These are phyloP conservation scores for Tarenaya hassleriana DNA, from an alignment of 345 rosid species.

Conservation along the genomic window DNA sequence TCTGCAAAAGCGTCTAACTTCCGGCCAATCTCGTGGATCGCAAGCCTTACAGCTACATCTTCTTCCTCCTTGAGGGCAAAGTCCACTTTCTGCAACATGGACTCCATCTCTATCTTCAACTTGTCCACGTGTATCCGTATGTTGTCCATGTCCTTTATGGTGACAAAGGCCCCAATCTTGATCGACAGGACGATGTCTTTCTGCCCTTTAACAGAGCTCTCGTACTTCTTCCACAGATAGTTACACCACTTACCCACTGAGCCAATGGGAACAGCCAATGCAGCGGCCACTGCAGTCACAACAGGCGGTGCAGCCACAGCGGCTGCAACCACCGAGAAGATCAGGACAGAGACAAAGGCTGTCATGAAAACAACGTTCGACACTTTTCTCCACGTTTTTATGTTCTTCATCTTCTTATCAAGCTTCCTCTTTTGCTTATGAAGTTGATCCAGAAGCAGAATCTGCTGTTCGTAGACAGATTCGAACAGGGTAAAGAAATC, in stretches of 20 bases:
- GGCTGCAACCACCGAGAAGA: slow-evolving; percentile 72
- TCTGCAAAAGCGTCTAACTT: slow-evolving; percentile 41
- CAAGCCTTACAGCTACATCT: slow-evolving; percentile 35
- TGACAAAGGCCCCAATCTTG: slow-evolving; percentile 31
- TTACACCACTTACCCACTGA: slow-evolving; percentile 59
- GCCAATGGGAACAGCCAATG: slow-evolving; percentile 43
- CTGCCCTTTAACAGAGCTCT: slow-evolving; percentile 43
- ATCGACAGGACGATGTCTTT: slow-evolving; percentile 34
- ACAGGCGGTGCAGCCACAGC: slow-evolving; percentile 59
- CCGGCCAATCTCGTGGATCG: slow-evolving; percentile 58
- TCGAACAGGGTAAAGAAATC: slow-evolving; percentile 45
- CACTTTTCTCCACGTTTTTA: slow-evolving; percentile 60
- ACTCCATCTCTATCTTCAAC: slow-evolving; percentile 35
- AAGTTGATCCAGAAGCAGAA: slow-evolving; percentile 40
- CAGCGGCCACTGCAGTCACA: slow-evolving; percentile 49
- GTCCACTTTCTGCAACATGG: slow-evolving; percentile 32
- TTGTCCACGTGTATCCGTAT: slow-evolving; percentile 37
- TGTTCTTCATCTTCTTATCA: slow-evolving; percentile 51
- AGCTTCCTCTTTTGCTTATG: slow-evolving; percentile 43
- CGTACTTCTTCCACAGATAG: slow-evolving; percentile 49
- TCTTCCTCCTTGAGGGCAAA: slow-evolving; percentile 43
- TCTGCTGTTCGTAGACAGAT: slow-evolving; percentile 41
- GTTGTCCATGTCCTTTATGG: slow-evolving; percentile 44
- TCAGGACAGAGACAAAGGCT: slow-evolving; percentile 49
- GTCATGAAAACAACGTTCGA: slow-evolving; percentile 57